Evolutionary conservation across 352 stramenopile genomes (phyloP).

Genomic region (Globisporangium cederbergense): DNA sequence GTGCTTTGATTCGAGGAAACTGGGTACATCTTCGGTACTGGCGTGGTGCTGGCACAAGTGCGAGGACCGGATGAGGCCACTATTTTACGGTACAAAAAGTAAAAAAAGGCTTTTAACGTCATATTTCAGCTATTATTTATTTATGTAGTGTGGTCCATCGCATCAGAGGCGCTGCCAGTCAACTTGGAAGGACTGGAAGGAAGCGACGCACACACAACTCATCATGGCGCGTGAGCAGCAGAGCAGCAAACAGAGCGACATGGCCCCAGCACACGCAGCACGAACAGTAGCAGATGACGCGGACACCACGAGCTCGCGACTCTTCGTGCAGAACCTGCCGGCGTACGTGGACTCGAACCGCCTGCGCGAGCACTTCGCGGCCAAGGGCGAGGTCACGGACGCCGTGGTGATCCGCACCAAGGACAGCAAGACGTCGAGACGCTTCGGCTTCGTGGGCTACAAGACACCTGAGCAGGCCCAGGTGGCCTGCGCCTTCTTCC

Average conservation of each 20-base stretch:
- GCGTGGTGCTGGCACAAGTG: too few relatives aligned
- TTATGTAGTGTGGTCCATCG: too few relatives aligned
- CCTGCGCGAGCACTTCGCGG: slow-evolving; percentile 71
- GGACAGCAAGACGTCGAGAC: slow-evolving; percentile 77
- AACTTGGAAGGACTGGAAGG: background rate
- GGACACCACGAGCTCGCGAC: slow-evolving; percentile 33
- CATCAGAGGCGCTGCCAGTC: too few relatives aligned
- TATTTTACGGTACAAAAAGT: too few relatives aligned
- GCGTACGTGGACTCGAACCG: slow-evolving; percentile 72
- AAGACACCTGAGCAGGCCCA: slow-evolving; percentile 65
- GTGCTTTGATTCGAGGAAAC: too few relatives aligned
- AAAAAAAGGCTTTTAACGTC: too few relatives aligned
- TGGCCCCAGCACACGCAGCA: background rate
- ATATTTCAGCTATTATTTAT: too few relatives aligned
- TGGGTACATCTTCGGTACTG: too few relatives aligned
- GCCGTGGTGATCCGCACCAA: slow-evolving; percentile 88
- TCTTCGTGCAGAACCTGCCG: slow-evolving; percentile 84
- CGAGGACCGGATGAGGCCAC: too few relatives aligned
- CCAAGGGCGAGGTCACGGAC: slow-evolving; percentile 85
- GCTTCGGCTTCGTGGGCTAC: slow-evolving; percentile 84
- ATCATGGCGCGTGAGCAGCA: slow-evolving; percentile 6
- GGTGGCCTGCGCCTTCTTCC: slow-evolving; percentile 62
- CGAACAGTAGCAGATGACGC: slow-evolving; percentile 1
- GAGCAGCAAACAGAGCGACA: background rate
- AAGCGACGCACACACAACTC: slow-evolving; percentile 1